Base-by-base conservation (phyloP, 1,139 yeast genomes). In the Geotrichum histeridarum region DNA sequence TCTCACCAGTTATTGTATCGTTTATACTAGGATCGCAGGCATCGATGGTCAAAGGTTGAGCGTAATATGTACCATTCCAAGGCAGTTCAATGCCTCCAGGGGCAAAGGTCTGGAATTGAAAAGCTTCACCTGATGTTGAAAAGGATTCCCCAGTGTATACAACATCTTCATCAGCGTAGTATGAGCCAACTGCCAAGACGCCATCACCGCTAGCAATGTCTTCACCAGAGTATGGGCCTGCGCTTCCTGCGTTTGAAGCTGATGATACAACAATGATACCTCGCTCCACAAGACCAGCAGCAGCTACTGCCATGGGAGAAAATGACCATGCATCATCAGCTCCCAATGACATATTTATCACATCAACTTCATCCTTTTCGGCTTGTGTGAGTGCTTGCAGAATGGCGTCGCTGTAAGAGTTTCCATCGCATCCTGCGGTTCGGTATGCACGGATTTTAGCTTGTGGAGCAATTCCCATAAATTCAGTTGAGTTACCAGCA, bases 401-500 rank as follows among this genome's bases (percentile, higher is more conserved):
- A 27, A 61, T 53, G 15, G 60, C 15, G 27, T 59, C 64, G 30
- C 46, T 59, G 6, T 61, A 46, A 27, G 64, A 56, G 18, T 51
- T 50, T 39, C 53, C 63, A 2, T 35, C 8, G 54, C 64, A 61
- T 41, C 59, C 62, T 37, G 61, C 61, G 8, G 61, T 60, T 14
- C 54, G 52, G 50, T 61, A 61, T 51, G 60, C 56, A 27, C 55
- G 57, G 17, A 61, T 33, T 6, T 48, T 50, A 17, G 63, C 61
- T 32, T 52, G 50, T 15, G 64, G 64, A 12, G 64, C 62, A 30
- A 61, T 63, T 46, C 64, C 64, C 15, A 35, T 36, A 18, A 53
- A 22, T 7, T 42, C 27, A 22, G 50, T 42, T 12, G 48, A 51
- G 33, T 50, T 54, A 17, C 59, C 64, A 37, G 55, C 58, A 48